These are phyloP conservation scores for Tubosaeta sp. DNA, from an alignment of 768 basidiomycete species.

Conservation along the genomic window DNA sequence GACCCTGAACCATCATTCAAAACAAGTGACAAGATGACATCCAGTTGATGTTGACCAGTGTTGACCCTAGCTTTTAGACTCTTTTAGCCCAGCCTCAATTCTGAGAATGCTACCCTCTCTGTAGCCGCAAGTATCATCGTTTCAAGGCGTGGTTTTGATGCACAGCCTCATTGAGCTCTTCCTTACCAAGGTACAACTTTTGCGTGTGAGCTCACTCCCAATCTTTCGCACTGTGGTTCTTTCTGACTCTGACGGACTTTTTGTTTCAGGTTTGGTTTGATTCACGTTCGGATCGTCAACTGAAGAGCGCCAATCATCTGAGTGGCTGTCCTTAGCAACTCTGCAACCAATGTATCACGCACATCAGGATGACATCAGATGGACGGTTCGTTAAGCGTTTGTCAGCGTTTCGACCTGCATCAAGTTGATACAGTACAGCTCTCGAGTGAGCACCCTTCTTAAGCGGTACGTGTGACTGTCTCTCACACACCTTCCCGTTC, in stretches of 20 bases:
- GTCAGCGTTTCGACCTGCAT: neutral
- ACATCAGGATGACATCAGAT: neutral
- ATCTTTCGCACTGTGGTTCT: neutral
- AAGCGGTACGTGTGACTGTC: neutral
- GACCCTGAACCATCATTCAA: too few relatives aligned
- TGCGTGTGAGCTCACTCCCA: neutral
- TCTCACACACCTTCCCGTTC: neutral
- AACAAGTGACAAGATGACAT: too few relatives aligned
- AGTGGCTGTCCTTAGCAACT: neutral
- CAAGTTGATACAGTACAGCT: conserved; percentile 7
- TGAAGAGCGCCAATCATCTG: neutral
- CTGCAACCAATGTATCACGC: neutral
- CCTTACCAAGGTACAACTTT: neutral
- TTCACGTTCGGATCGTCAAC: neutral
- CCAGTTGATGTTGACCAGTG: too few relatives aligned
- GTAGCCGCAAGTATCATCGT: too few relatives aligned
- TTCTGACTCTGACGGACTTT: neutral
- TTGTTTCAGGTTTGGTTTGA: neutral
- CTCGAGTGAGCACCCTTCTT: neutral
- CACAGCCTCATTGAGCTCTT: neutral
- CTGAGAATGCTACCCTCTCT: too few relatives aligned
- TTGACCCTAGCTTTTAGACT: too few relatives aligned
- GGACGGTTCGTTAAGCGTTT: neutral
- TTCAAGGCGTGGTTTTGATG: neutral
- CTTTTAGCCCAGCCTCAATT: too few relatives aligned